Conservation (phyloP, 192 early-diverging fungal species). For the Coemansia erecta region DNA sequence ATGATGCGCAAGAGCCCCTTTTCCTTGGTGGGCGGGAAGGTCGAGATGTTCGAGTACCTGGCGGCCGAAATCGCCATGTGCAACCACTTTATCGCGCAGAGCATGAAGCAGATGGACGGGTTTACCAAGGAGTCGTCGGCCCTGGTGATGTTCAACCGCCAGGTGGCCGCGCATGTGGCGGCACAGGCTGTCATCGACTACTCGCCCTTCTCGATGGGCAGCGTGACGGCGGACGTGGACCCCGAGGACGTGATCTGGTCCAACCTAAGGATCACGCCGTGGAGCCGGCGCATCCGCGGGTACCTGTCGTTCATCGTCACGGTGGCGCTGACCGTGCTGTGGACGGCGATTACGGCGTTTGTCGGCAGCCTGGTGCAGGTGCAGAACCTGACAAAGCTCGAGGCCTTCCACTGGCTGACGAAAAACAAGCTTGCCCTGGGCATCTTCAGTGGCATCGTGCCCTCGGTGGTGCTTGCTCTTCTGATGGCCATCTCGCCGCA, state of each 20-base stretch:
- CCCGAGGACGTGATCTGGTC: conserved; percentile 80
- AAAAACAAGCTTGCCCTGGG: conserved; percentile 24
- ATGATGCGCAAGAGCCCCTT: conserved; percentile 31
- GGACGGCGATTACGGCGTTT: conserved; percentile 69
- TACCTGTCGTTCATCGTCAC: conserved; percentile 55
- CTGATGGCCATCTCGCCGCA: conserved; percentile 70
- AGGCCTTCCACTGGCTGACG: conserved; percentile 53
- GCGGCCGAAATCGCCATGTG: conserved; percentile 26
- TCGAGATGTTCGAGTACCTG: conserved; percentile 54
- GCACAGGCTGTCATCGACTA: conserved; percentile 63
- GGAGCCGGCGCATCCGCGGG: conserved; percentile 56
- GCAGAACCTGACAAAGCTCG: conserved; percentile 48
- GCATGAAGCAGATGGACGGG: conserved; percentile 21
- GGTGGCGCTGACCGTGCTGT: conserved; percentile 64
- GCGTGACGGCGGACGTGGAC: conserved; percentile 61
- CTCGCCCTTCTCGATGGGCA: conserved; percentile 62
- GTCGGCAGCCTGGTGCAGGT: conserved; percentile 57
- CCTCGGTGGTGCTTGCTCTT: conserved; percentile 64
- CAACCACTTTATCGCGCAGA: conserved; percentile 46
- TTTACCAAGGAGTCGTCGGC: conserved; percentile 60
- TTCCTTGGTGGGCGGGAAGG: conserved; percentile 53
- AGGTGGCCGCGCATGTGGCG: conserved; percentile 78
- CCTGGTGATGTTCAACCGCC: conserved; percentile 77
- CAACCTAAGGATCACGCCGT: conserved; percentile 62
- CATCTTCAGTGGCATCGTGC: conserved; percentile 75